These are phyloP conservation scores for Apocynum venetum DNA, from an alignment of 257 asterid genomes.

Conservation along the genomic window DNA sequence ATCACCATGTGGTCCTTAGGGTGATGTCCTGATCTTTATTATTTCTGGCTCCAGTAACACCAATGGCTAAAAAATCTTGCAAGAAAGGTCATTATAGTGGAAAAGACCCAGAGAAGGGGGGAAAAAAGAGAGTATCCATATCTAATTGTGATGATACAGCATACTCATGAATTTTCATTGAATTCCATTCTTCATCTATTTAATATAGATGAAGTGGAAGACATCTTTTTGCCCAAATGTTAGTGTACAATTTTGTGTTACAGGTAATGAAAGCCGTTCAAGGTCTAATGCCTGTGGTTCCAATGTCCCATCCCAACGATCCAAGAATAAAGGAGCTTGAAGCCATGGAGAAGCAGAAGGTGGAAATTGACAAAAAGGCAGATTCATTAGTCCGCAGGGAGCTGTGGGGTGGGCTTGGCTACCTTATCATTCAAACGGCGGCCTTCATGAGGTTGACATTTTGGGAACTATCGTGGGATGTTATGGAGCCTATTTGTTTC, in stretches of 20 bases:
- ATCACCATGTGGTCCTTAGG: background rate
- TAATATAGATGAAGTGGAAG: constrained; percentile 23
- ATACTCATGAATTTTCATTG: background rate
- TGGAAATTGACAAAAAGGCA: constrained; percentile 56
- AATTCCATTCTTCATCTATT: constrained; percentile 19
- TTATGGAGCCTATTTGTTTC: constrained; percentile 96
- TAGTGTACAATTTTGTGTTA: constrained; percentile 41
- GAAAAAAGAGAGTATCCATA: background rate
- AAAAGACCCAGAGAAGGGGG: background rate
- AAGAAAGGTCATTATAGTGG: background rate
- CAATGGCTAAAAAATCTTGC: background rate
- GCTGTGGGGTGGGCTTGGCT: constrained; percentile 72
- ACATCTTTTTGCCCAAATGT: constrained; percentile 48
- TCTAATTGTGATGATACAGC: background rate
- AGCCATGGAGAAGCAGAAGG: constrained; percentile 59
- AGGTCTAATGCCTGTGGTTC: constrained; percentile 46
- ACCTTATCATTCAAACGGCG: constrained; percentile 61
- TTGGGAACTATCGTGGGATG: constrained; percentile 96
- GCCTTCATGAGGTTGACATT: constrained; percentile 89
- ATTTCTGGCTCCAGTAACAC: background rate
- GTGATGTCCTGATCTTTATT: background rate
- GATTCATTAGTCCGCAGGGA: constrained; percentile 47
- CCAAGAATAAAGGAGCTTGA: constrained; percentile 49
- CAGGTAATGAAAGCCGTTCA: constrained; percentile 89
- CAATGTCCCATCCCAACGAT: constrained; percentile 33